Conservation (phyloP, 2,329 filamentous ascomycete species). For the Xylaria arbuscula region DNA sequence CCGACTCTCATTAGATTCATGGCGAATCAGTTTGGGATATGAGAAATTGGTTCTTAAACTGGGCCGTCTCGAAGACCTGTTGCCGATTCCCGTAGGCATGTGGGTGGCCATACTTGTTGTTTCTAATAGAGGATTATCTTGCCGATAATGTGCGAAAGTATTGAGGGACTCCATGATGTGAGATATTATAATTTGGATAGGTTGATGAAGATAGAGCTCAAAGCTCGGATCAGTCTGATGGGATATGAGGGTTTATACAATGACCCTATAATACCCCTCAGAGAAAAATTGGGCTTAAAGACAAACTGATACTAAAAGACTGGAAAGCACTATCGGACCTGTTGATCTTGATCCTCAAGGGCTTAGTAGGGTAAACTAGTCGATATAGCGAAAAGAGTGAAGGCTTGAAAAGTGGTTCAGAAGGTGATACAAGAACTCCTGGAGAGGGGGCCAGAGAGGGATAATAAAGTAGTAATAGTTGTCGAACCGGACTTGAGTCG, state of each 20-base stretch:
- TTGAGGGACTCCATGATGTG: conserved; percentile 43
- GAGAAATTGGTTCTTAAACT: conserved; percentile 51
- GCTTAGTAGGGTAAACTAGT: conserved; percentile 37
- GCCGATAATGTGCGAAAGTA: conserved; percentile 30
- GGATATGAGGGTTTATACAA: conserved; percentile 46
- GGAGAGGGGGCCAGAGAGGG: conserved; percentile 42
- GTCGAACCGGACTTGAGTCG: conserved; percentile 42
- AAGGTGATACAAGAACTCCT: conserved; percentile 42
- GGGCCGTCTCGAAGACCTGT: conserved; percentile 37
- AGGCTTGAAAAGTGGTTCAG: conserved; percentile 37
- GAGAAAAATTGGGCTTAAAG: conserved; percentile 36
- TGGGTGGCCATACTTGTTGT: conserved; percentile 28
- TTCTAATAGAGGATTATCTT: conserved; percentile 27
- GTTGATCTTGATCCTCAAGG: conserved; percentile 43
- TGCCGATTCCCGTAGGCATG: conserved; percentile 29
- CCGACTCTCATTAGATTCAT: conserved; percentile 49
- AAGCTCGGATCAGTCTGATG: conserved; percentile 42
- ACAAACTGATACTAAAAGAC: conserved; percentile 34
- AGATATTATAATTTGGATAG: conserved; percentile 26
- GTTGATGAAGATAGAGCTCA: conserved; percentile 40
- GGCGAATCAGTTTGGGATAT: conserved; percentile 48
- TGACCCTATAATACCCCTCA: conserved; percentile 13
- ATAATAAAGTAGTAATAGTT: conserved; percentile 45
- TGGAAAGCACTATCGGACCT: conserved; percentile 28
- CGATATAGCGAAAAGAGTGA: conserved; percentile 36